phyloP scores from a whole-genome alignment of 2,329 filamentous ascomycete species.

The Cercospora janseana region DNA sequence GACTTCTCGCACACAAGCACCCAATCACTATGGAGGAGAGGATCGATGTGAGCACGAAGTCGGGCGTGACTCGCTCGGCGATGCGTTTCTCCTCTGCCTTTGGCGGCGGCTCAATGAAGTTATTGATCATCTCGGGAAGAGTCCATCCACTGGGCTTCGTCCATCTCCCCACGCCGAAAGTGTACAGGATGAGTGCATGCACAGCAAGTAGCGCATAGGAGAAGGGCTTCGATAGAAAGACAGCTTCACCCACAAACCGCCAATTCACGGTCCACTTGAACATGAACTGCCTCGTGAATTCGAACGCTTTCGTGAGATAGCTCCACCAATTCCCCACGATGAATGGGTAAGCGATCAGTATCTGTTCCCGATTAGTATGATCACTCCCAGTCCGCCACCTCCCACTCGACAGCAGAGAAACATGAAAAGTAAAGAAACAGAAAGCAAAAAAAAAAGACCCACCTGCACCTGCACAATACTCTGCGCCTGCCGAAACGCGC shows the following conservation, averaged over 20 bases:
- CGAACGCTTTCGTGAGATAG: conserved; percentile 82
- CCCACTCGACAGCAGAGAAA: too few relatives aligned
- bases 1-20: conserved; percentile 77
- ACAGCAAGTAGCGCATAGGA: conserved; percentile 63
- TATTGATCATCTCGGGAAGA: conserved; percentile 54
- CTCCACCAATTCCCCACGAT: conserved; percentile 61
- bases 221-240: conserved; percentile 71
- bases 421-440: too few relatives aligned
- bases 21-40: conserved; percentile 75
- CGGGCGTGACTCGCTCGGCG: conserved; percentile 60
- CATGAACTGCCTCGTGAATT: conserved; percentile 84
- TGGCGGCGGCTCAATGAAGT: conserved; percentile 47
- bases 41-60: conserved; percentile 73
- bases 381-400: neutral
- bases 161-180: conserved; percentile 70
- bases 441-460: conserved; percentile 29
- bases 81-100: conserved; percentile 57
- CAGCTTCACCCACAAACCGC: conserved; percentile 84
- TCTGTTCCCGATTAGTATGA: conserved; percentile 40
- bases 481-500: conserved; percentile 65
- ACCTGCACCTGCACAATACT: conserved; percentile 79
- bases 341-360: conserved; percentile 66
- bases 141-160: conserved; percentile 63
- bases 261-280: conserved; percentile 99
- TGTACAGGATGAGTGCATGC: conserved; percentile 64